Evolutionary conservation across 257 asterid species (phyloP), one percentile per base, ranked within the genome.

Genomic region (Echites panduratus): DNA sequence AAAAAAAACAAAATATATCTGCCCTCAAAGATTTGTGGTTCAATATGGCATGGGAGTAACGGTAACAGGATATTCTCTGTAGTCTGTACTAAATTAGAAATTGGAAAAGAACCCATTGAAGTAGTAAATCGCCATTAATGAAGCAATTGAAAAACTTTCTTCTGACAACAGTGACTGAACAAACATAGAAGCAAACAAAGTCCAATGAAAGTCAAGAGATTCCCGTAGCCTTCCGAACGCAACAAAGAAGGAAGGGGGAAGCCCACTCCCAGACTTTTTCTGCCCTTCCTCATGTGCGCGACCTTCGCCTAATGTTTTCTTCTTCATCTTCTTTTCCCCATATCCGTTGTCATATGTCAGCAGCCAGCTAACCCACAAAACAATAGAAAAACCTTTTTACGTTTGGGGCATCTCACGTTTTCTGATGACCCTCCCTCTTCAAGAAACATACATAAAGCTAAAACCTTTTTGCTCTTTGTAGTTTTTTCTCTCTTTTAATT

Each of bases 341-440:
- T 26, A 5, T 67, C 35, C 27, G 48, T 64, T 64, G 41, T 56
- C 62, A 16, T 41, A 19, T 40, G 65, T 63, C 59, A 70, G 72
- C 72, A 52, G 54, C 61, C 80, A 70, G 72, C 72, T 70, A 50
- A 63, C 59, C 79, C 79, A 69, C 79, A 24, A 44, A 44, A 61
- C 66, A 76, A 52, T 76, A 57, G 69, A 43, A 66, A 49, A 41
- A 40, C 26, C 48, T 35, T 40, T 32, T 26, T 26, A 68, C 68
- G 45, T 71, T 71, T 32, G 38, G 38, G 61, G 73, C 27, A 68
- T 67, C 26, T 76, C 22, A 50, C 47, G 9, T 20, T 57, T 70
- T 57, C 72, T 27, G 9, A 41, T 38, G 38, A 16, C n/a, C 44
- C 26, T 35, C n/a, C 44, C 26, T 35, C 4, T 64, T 64, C 69